These are phyloP conservation scores for Apiospora sp. DNA, from an alignment of 2,329 filamentous ascomycete genomes.

Conservation along the genomic window DNA sequence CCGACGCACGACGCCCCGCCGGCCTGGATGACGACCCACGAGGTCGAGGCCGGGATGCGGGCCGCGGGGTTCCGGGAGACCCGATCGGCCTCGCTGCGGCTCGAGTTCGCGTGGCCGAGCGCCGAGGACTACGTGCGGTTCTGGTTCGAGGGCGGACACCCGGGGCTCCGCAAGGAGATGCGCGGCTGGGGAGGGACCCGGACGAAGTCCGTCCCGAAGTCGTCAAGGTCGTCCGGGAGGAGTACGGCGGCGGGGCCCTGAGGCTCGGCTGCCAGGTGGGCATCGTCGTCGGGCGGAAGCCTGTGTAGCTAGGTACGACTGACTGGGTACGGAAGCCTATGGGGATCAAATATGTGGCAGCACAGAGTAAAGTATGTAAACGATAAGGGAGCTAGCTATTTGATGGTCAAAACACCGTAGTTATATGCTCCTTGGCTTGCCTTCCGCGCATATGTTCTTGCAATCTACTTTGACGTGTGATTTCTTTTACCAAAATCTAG, in stretches of 20 bases:
- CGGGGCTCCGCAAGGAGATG: conserved; percentile 6
- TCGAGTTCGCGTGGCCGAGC: not conserved
- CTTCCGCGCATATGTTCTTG: no score
- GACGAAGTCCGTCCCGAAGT: not conserved
- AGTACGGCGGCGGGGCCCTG: not conserved
- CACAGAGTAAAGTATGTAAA: no score
- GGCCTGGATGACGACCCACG: not conserved
- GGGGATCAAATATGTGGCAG: not conserved
- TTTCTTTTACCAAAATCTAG: no score
- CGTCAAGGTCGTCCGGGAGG: not conserved
- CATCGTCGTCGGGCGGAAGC: not conserved
- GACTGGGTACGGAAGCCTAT: no score
- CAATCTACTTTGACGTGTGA: no score
- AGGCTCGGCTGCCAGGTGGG: not conserved
- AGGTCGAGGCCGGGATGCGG: conserved; percentile 14
- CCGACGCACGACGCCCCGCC: conserved; percentile 3
- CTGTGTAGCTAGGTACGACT: not conserved
- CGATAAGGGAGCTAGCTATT: no score
- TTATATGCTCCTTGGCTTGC: no score
- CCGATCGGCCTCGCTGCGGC: not conserved
- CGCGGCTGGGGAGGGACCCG: not conserved
- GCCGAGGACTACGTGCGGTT: not conserved
- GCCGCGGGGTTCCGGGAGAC: not conserved
- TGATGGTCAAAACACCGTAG: no score
- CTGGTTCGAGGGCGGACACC: conserved; percentile 7